These are phyloP conservation scores for Erigeron canadensis DNA, from an alignment of 129 eudicot genomes.

Conservation along the genomic window DNA sequence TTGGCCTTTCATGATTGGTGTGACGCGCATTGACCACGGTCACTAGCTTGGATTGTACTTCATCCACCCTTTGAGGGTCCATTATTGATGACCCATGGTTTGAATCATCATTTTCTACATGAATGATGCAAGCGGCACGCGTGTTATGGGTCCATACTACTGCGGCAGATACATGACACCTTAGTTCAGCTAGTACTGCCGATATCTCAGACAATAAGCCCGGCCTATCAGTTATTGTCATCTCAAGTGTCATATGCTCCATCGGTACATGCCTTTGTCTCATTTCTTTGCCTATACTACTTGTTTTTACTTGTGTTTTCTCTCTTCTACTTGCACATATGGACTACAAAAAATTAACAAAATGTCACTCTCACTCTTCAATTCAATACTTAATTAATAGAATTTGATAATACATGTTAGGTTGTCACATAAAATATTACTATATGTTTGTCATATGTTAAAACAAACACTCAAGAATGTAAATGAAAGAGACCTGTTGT, in stretches of 20 bases:
- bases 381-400: no score
- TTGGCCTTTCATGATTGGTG: constrained; percentile 45
- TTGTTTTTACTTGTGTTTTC: constrained; percentile 29
- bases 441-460: background rate
- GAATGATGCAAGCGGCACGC: constrained; percentile 82
- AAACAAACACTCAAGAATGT: no score
- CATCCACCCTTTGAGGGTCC: constrained; percentile 52
- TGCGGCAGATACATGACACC: constrained; percentile 72
- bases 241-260: constrained; percentile 71
- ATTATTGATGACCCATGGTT: constrained; percentile 40
- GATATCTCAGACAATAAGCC: constrained; percentile 86
- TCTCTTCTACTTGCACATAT: constrained; percentile 60
- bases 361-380: background rate
- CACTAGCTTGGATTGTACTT: constrained; percentile 56
- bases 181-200: constrained; percentile 64
- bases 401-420: background rate
- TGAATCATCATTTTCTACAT: constrained; percentile 46
- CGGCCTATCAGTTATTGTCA: constrained; percentile 69
- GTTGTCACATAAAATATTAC: background rate
- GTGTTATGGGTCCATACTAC: constrained; percentile 88
- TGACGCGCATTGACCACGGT: constrained; percentile 81
- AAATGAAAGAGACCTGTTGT: constrained; percentile 61
- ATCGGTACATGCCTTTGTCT: constrained; percentile 34
- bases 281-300: constrained; percentile 26
- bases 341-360: constrained; percentile 44